Base-by-base conservation (phyloP, 2,329 filamentous ascomycete genomes). In the Colletotrichum lindemuthianum region DNA sequence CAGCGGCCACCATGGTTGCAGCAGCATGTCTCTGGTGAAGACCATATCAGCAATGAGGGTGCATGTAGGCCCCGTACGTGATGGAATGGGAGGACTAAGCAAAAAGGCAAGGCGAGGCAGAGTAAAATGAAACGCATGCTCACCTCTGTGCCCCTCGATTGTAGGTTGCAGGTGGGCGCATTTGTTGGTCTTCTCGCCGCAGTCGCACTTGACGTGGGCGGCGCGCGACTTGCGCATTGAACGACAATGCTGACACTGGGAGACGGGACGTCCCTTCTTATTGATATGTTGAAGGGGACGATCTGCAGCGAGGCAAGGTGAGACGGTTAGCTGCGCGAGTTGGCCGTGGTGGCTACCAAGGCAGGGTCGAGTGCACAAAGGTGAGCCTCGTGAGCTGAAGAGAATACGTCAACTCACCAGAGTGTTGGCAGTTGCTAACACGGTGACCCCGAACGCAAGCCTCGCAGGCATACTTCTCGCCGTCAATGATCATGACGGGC, bases 391-490 rank as follows among this genome's bases (percentile, higher is more conserved):
- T 4, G 24, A 24, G 24, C 24, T 24, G 36, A 40, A 15, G n/a
- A 33, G 12, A 33, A 24, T 44, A 43, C 16, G 40, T 33, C 39
- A 24, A 63, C 92, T 84, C 88, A 97, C 94, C 93, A 78, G 88
- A 87, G 80, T 99, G 96, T 79, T 95, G 93, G 85, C 96, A 99
- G 78, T 96, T 97, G 90, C 94, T 98, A 77, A 99, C 96, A 77
- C 96, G 92, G 84, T 99, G 96, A 76, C 96, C 96, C 80, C 96
- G 92, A 77, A 99, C 93, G 83, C 96, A 99, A 82, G 94, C 94
- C 83, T 97, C 92, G 85, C 95, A 98, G 81, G 95, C 95, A 84
- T 88, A 98, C 85, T 98, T 98, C 84, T 97, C 93, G 79, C 95
- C 95, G 85, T 97, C 90, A 78, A 94, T 92, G 78, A 94, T 85